Conservation (phyloP, 768 basidiomycete genomes). For the Podaxis sp. region DNA sequence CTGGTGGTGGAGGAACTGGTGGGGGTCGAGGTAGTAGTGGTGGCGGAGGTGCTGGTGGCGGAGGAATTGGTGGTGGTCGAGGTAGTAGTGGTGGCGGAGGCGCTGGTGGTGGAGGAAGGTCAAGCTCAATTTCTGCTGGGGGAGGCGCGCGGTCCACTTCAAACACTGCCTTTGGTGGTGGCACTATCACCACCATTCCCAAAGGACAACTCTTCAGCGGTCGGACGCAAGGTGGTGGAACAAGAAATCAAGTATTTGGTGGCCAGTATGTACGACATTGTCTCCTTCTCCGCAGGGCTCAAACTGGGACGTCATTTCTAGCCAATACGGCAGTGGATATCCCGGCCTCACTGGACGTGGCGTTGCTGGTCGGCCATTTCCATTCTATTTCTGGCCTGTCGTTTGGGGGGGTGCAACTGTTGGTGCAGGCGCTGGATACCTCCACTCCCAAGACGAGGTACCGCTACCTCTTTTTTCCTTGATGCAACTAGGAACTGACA, state of each 20-base stretch:
- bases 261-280: constrained; percentile 28
- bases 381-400: constrained; percentile 65
- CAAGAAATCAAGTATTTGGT: constrained; percentile 39
- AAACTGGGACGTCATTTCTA: constrained; percentile 19
- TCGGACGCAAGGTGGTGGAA: constrained; percentile 49
- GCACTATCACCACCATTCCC: constrained; percentile 31
- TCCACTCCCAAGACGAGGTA: constrained; percentile 31
- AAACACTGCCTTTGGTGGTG: constrained; percentile 27
- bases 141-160: constrained; percentile 19
- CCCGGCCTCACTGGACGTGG: constrained; percentile 44
- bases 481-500: not conserved
- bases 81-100: constrained; percentile 10
- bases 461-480: not conserved
- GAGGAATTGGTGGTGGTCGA: constrained; percentile 10
- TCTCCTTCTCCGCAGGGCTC: not conserved
- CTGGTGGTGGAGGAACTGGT: not conserved
- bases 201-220: constrained; percentile 42
- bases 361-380: constrained; percentile 48
- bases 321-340: constrained; percentile 62
- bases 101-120: constrained; percentile 12
- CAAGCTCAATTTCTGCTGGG: constrained; percentile 14
- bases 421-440: constrained; percentile 19
- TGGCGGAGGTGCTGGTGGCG: constrained; percentile 16
- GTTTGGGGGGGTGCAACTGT: constrained; percentile 33
- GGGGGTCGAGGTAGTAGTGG: no score